phyloP scores from a whole-genome alignment of 306 rosid genomes.

The Quercus agrifolia region DNA sequence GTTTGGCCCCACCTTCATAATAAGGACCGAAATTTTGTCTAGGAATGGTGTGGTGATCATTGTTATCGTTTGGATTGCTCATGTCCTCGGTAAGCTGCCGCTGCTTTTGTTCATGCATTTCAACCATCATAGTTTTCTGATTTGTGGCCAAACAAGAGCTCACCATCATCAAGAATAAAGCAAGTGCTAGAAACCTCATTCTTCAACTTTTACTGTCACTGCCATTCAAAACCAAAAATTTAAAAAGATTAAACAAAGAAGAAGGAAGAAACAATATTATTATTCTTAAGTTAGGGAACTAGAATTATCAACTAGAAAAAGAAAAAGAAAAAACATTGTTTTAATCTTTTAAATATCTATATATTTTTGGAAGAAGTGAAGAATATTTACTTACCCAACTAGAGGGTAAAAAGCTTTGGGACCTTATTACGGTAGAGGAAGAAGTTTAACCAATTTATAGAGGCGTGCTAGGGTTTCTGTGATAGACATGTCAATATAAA shows the following conservation, averaged over 20 bases:
- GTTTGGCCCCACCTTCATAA: neutral
- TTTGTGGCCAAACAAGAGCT: conserved; percentile 16
- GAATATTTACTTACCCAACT: conserved; percentile 1
- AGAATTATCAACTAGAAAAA: neutral
- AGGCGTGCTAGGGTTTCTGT: conserved; percentile 19
- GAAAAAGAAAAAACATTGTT: neutral
- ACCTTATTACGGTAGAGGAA: conserved; percentile 5
- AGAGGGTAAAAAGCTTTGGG: neutral
- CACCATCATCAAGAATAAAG: conserved; percentile 16
- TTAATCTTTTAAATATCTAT: neutral
- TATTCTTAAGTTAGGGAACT: no score
- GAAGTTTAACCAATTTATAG: conserved; percentile 29
- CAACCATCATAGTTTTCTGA: neutral
- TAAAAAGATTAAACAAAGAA: neutral
- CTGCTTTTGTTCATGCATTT: neutral
- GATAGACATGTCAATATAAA: conserved; percentile 6
- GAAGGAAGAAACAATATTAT: neutral
- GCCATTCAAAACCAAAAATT: neutral
- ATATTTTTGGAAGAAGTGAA: neutral
- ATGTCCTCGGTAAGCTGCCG: neutral
- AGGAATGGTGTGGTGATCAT: conserved; percentile 38
- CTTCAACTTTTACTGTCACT: neutral
- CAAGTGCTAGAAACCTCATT: conserved; percentile 16
- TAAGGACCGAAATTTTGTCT: conserved; percentile 27
- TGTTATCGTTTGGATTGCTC: conserved; percentile 10